phyloP scores from a whole-genome alignment of 176 grass and related monocot genomes.

The Dactylis glomerata region DNA sequence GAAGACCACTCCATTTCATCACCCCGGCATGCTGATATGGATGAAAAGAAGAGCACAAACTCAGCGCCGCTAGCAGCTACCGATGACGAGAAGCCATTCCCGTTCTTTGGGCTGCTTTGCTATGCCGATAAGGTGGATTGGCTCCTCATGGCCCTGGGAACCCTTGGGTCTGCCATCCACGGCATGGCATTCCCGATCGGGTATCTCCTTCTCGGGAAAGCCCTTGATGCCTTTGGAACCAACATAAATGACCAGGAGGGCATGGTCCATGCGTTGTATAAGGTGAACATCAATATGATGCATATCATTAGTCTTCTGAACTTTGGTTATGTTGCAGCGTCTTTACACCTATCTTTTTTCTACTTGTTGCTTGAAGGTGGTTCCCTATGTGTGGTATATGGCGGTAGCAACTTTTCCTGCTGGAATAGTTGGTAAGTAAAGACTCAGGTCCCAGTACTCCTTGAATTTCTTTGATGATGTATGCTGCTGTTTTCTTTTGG shows the following conservation, averaged over 20 bases:
- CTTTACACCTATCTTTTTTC: neutral
- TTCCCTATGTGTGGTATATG: constrained; percentile 79
- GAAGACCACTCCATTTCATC: constrained; percentile 39
- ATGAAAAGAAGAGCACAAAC: constrained; percentile 35
- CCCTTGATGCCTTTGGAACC: constrained; percentile 58
- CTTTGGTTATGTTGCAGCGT: neutral
- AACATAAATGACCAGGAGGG: constrained; percentile 43
- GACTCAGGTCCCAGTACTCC: neutral
- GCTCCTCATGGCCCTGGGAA: constrained; percentile 56
- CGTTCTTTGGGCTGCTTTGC: constrained; percentile 46
- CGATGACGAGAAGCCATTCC: constrained; percentile 21
- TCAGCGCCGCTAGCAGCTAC: neutral
- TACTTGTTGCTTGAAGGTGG: constrained; percentile 44
- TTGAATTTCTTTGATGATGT: neutral
- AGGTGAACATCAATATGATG: constrained; percentile 30
- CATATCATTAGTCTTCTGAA: neutral
- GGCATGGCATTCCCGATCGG: constrained; percentile 59
- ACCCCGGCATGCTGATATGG: constrained; percentile 21
- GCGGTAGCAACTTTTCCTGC: constrained; percentile 71
- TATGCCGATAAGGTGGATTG: constrained; percentile 52
- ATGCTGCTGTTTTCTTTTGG: neutral
- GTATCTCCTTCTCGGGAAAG: constrained; percentile 62
- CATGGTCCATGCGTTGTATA: constrained; percentile 52
- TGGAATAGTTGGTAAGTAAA: constrained; percentile 61
- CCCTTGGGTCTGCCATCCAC: constrained; percentile 48